Evolutionary conservation across 208 protist genomes (phyloP).

Genomic region (Acanthamoeba castellanii): DNA sequence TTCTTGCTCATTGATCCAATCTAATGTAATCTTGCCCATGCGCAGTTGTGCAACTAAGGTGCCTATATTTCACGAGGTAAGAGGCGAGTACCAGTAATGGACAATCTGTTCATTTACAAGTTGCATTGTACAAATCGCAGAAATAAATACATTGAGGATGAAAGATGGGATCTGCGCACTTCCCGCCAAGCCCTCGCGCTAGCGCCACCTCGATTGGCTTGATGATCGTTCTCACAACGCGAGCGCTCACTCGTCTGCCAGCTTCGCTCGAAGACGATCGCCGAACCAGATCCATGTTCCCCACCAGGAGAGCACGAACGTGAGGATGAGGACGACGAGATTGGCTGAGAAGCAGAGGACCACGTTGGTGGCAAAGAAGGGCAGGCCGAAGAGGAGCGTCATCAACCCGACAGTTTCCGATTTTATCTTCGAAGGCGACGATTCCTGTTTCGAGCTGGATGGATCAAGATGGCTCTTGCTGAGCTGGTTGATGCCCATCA

Average conservation of each 20-base stretch:
- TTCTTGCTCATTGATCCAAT: too few species aligned
- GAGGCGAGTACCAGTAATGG: not conserved
- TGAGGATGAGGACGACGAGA: constrained; percentile 1
- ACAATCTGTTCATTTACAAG: constrained; percentile 23
- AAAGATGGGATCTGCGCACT: not conserved
- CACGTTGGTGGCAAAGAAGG: constrained; percentile 14
- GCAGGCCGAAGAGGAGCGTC: constrained; percentile 28
- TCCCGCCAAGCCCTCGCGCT: too few species aligned
- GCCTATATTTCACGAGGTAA: not conserved
- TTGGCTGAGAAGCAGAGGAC: constrained; percentile 7
- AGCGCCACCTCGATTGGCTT: not conserved
- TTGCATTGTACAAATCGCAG: not conserved
- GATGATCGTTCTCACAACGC: too few species aligned
- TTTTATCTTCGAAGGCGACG: not conserved
- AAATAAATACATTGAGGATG: not conserved
- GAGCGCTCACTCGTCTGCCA: not conserved
- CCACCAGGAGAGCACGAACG: not conserved
- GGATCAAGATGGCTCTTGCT: not conserved
- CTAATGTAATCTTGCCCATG: too few species aligned
- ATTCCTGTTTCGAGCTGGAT: not conserved
- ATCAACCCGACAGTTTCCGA: constrained; percentile 2
- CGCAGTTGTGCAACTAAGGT: not conserved
- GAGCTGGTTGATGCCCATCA: constrained; percentile 27
- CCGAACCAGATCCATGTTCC: constrained; percentile 19
- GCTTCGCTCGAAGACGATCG: not conserved